Evolutionary conservation across 2,329 filamentous ascomycete genomes (phyloP), one percentile per base, ranked within the genome.

Genomic region (Pyricularia grisea): DNA sequence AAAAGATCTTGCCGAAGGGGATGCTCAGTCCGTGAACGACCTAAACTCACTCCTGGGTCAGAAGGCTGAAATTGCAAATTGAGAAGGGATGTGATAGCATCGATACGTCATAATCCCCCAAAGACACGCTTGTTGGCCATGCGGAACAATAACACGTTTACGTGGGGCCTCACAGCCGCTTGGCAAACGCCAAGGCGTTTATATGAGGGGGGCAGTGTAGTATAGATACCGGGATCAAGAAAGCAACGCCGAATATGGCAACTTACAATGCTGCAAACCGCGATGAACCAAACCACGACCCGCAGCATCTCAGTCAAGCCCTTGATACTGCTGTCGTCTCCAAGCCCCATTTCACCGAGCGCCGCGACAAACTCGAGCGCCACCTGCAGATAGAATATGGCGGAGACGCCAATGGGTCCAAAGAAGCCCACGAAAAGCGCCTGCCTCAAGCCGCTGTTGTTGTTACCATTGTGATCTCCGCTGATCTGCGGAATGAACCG

Each of bases 341-440:
- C 67, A 14, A 36, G 33, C 17, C 42, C 42, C 14, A 50, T 5
- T 50, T 50, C 42, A 9, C 42, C 42, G 4, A 50, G 42, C 42
- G 42, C 42, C 9, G 42, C 42, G 17, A 97, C 81, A 71, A 94
- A 97, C 28, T 97, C 92, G 1, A 92, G 78, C 60, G 87, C 90
- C 71, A 97, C 83, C 75, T 93, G 96, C 6, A 97, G 84, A 76
- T 97, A 97, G 77, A 97, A 97, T 25, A 97, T 86, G 0, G 93
- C 94, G 20, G 92, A 97, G 1, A 97, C 93, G 2, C 94, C 93
- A 69, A 97, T 94, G 0, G 94, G 94, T 0, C 94, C 94, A 72
- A 97, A 97, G 81, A 97, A 97, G 0, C 94, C 94, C 9, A 95
- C 92, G 74, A 97, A 97, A 0, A 92, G 79, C 1, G 93, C 93